A percentile compares a stretch with the other conserved stretches of the same genome.
These are phyloP conservation scores for Fulvia fulva DNA, from an alignment of 2,329 filamentous ascomycete species.

Conservation along the genomic window DNA sequence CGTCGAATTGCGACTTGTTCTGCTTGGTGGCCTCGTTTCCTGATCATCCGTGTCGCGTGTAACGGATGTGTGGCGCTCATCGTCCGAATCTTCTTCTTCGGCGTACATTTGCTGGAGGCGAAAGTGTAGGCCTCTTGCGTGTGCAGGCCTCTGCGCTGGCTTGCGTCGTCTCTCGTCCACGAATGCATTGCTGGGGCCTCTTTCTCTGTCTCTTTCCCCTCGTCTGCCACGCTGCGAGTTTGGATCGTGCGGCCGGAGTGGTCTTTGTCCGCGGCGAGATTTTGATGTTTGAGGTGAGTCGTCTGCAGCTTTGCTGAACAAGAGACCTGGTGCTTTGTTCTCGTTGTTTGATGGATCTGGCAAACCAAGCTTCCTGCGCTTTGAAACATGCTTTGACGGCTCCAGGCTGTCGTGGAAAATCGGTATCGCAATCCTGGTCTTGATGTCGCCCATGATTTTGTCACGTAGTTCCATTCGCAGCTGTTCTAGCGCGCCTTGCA, in stretches of 20 bases:
- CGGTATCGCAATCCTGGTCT: slow-evolving; percentile 78
- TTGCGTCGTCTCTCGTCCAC: slow-evolving; percentile 58
- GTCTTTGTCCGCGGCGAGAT: slow-evolving; percentile 41
- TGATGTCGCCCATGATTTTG: slow-evolving; percentile 84
- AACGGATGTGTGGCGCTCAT: slow-evolving; percentile 61
- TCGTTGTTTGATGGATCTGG: slow-evolving; percentile 59
- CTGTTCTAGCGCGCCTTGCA: slow-evolving; percentile 73
- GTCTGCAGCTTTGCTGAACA: slow-evolving; percentile 52
- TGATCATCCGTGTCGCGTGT: slow-evolving; percentile 78
- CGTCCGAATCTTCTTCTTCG: slow-evolving; percentile 79
- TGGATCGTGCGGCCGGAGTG: slow-evolving; percentile 43
- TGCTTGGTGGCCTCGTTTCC: slow-evolving; percentile 76
- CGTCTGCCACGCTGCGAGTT: slow-evolving; percentile 38
- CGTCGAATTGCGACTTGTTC: slow-evolving; percentile 53
- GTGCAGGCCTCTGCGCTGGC: slow-evolving; percentile 55
- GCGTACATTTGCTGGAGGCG: slow-evolving; percentile 69
- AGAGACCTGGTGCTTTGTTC: slow-evolving; percentile 48
- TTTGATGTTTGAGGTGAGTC: slow-evolving; percentile 63
- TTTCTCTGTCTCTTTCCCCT: slow-evolving; percentile 29
- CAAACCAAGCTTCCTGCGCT: slow-evolving; percentile 74
- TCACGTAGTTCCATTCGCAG: slow-evolving; percentile 77
- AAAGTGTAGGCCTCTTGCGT: slow-evolving; percentile 76
- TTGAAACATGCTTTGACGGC: slow-evolving; percentile 73
- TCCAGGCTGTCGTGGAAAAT: slow-evolving; percentile 77
- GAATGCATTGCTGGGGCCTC: slow-evolving; percentile 44